Percentiles rank a stretch among this genome's conserved stretches.
Conservation (phyloP, 2,329 filamentous ascomycete genomes). For the Neofusicoccum cordaticola region DNA sequence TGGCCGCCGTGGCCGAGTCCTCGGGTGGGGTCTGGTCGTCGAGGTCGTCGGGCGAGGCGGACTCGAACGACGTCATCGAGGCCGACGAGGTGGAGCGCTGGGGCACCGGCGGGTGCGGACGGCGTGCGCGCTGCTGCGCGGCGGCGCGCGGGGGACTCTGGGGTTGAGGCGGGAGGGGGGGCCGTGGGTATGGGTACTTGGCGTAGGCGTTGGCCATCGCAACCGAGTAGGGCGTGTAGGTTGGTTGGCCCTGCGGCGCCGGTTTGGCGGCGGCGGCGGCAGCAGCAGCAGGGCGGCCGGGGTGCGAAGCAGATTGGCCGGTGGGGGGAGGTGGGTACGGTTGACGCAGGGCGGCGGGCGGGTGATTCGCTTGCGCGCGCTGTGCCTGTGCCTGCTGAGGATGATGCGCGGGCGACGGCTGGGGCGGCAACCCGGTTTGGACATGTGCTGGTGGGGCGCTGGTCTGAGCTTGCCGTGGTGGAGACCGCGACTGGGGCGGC, state of each 20-base stretch:
- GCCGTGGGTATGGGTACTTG: constrained; percentile 7
- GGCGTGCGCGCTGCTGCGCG: not conserved
- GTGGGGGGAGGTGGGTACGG: not conserved
- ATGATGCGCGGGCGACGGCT: not conserved
- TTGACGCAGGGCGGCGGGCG: constrained; percentile 3
- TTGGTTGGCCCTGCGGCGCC: constrained; percentile 15
- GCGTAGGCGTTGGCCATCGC: not conserved
- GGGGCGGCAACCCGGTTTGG: not conserved
- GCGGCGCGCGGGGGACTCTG: not conserved
- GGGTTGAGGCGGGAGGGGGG: constrained; percentile 29
- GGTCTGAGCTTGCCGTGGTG: constrained; percentile 12
- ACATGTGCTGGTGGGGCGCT: not conserved
- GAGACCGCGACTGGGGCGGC: not conserved
- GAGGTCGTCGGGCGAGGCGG: constrained; percentile 38
- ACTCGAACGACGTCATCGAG: constrained; percentile 47
- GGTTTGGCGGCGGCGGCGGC: constrained; percentile 18
- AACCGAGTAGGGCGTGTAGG: not conserved
- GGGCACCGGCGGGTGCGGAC: not conserved
- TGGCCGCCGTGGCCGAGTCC: constrained; percentile 33
- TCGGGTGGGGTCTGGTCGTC: constrained; percentile 46
- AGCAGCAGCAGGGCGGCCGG: not conserved
- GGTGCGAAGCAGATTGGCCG: not conserved
- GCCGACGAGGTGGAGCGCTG: constrained; percentile 20
- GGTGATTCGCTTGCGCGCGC: not conserved
- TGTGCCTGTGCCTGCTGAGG: not conserved